These are phyloP conservation scores for Kodamaea derodonti DNA, from an alignment of 1,139 yeast species.

Conservation along the genomic window DNA sequence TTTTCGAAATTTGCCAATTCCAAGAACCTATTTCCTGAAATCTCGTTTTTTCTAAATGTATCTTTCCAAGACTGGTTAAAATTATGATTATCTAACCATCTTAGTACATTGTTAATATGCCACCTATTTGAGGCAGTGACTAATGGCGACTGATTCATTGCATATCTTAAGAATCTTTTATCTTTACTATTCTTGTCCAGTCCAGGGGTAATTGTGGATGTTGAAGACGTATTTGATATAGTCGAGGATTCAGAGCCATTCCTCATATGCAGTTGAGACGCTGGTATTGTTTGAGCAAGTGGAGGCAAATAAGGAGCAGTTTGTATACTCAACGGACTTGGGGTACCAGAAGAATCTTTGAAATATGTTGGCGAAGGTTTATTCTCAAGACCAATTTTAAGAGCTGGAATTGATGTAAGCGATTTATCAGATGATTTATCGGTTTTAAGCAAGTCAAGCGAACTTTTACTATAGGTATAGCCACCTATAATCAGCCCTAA, in stretches of 20 bases:
- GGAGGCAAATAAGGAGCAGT: slow-evolving; percentile 1
- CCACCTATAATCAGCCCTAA: slow-evolving; percentile 31
- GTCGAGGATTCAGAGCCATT: slow-evolving; percentile 39
- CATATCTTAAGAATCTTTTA: slow-evolving; percentile 42
- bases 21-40: slow-evolving; percentile 63
- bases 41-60: slow-evolving; percentile 55
- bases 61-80: slow-evolving; percentile 74
- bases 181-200: slow-evolving; percentile 33
- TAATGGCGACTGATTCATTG: slow-evolving; percentile 35
- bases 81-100: slow-evolving; percentile 64
- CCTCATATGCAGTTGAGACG: slow-evolving; percentile 23
- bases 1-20: slow-evolving; percentile 65
- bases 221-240: slow-evolving; percentile 28
- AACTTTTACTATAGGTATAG: slow-evolving; percentile 27
- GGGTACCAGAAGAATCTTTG: not conserved
- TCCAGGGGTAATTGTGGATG: slow-evolving; percentile 29
- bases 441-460: slow-evolving; percentile 14
- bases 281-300: slow-evolving; percentile 1
- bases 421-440: slow-evolving; percentile 2
- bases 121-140: slow-evolving; percentile 38
- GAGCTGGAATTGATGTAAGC: slow-evolving; percentile 1
- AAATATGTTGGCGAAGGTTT: slow-evolving; percentile 1
- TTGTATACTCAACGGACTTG: slow-evolving; percentile 2
- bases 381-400: not conserved
- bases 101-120: slow-evolving; percentile 62